phyloP scores from a whole-genome alignment of 352 stramenopile species.

The Globisporangium lucens region DNA sequence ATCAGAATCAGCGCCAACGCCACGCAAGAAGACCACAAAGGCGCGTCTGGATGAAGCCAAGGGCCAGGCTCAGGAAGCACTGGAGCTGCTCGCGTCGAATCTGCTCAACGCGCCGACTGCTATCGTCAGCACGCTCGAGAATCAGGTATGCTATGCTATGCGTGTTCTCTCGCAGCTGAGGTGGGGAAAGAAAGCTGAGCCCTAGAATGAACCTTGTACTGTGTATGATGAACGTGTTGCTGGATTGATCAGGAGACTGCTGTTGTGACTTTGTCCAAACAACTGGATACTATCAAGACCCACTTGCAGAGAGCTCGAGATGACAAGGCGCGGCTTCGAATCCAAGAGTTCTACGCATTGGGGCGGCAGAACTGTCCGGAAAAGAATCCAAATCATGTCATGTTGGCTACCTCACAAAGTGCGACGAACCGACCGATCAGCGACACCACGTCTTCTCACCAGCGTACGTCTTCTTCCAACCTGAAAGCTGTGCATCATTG shows the following conservation, averaged over 20 bases:
- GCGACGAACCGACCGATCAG: neutral
- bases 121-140: conserved; percentile 36
- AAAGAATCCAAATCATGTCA: neutral
- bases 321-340: neutral
- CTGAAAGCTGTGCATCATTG: neutral
- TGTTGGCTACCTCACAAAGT: neutral
- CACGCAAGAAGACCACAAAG: conserved; percentile 29
- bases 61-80: conserved; percentile 42
- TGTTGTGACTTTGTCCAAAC: neutral
- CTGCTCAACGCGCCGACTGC: conserved; percentile 44
- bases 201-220: too few relatives aligned
- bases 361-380: neutral
- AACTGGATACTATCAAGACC: neutral
- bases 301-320: neutral
- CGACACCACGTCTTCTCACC: neutral
- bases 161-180: neutral
- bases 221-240: too few relatives aligned
- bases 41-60: conserved; percentile 41
- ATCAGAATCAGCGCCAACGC: too few relatives aligned
- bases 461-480: neutral
- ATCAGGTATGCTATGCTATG: conserved; percentile 23
- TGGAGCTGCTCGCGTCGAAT: conserved; percentile 61
- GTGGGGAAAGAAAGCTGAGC: neutral
- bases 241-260: neutral
- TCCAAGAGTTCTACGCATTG: neutral